Conservation (phyloP, 2,329 filamentous ascomycete genomes). For the Fusarium pseudograminearum region DNA sequence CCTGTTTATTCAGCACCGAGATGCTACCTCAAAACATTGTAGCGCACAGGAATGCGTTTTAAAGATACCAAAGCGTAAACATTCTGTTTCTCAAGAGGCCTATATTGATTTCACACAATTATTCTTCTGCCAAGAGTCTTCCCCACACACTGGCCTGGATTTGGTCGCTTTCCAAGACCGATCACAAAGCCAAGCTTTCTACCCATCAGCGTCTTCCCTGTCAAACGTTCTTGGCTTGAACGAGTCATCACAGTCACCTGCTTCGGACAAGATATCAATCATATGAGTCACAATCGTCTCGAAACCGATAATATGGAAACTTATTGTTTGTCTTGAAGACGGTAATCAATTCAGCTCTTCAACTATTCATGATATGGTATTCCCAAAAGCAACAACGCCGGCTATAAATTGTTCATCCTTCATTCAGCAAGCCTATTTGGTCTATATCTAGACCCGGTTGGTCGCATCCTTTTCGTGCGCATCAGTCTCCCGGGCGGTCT, state of each 20-base stretch:
- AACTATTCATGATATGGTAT: background rate
- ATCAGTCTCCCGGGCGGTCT: slow-evolving; percentile 29
- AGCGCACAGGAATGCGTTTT: background rate
- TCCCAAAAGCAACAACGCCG: slow-evolving; percentile 25
- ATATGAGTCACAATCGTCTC: background rate
- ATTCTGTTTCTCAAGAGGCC: background rate
- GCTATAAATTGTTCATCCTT: slow-evolving; percentile 11
- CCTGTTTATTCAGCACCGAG: background rate
- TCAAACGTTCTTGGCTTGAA: background rate
- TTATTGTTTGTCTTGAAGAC: background rate
- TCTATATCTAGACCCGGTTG: slow-evolving; percentile 37
- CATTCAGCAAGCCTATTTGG: background rate
- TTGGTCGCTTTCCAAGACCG: background rate
- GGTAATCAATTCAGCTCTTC: slow-evolving; percentile 4
- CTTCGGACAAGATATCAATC: background rate
- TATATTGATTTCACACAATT: background rate
- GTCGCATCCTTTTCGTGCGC: slow-evolving; percentile 25
- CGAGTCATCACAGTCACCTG: slow-evolving; percentile 3
- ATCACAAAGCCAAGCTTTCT: slow-evolving; percentile 29
- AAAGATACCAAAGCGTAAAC: too few species aligned
- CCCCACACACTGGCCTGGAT: background rate
- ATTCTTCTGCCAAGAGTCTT: slow-evolving; percentile 10
- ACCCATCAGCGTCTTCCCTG: slow-evolving; percentile 11
- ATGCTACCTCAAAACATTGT: background rate
- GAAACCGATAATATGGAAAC: background rate